These are phyloP conservation scores for Fusarium temperatum DNA, from an alignment of 2,329 filamentous ascomycete species.

Conservation along the genomic window DNA sequence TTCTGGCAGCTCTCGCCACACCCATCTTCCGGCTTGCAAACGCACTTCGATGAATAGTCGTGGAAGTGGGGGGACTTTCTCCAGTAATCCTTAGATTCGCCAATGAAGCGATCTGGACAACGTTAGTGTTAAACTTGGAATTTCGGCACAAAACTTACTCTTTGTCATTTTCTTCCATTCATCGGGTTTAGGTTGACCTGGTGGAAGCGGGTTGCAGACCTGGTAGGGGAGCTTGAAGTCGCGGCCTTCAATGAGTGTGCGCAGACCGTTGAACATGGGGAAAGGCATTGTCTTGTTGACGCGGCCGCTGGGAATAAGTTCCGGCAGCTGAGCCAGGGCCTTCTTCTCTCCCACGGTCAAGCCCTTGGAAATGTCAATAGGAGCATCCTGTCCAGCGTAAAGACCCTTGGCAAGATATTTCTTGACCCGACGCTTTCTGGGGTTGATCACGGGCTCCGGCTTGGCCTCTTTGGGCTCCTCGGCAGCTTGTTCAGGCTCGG, in stretches of 20 bases:
- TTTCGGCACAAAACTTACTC: conserved; percentile 66
- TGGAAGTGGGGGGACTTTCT: conserved; percentile 79
- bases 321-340: conserved; percentile 57
- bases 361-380: conserved; percentile 57
- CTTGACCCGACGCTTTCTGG: conserved; percentile 66
- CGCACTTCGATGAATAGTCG: conserved; percentile 79
- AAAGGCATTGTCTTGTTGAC: conserved; percentile 71
- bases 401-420: conserved; percentile 84
- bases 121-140: conserved; percentile 38
- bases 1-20: conserved; percentile 94
- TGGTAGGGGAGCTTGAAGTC: conserved; percentile 92
- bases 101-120: conserved; percentile 84
- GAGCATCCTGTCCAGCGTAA: conserved; percentile 81
- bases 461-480: conserved; percentile 43
- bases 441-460: conserved; percentile 50
- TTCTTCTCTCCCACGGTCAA: conserved; percentile 63
- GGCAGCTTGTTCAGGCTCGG: conserved; percentile 39
- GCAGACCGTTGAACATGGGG: conserved; percentile 81
- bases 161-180: conserved; percentile 93
- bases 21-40: conserved; percentile 79
- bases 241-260: conserved; percentile 74
- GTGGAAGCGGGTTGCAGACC: conserved; percentile 85
- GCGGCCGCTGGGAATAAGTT: conserved; percentile 56
- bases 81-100: conserved; percentile 82
- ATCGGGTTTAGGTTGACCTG: conserved; percentile 88